phyloP scores from a whole-genome alignment of 1,284 basidiomycete genomes.

The Somion occarium region DNA sequence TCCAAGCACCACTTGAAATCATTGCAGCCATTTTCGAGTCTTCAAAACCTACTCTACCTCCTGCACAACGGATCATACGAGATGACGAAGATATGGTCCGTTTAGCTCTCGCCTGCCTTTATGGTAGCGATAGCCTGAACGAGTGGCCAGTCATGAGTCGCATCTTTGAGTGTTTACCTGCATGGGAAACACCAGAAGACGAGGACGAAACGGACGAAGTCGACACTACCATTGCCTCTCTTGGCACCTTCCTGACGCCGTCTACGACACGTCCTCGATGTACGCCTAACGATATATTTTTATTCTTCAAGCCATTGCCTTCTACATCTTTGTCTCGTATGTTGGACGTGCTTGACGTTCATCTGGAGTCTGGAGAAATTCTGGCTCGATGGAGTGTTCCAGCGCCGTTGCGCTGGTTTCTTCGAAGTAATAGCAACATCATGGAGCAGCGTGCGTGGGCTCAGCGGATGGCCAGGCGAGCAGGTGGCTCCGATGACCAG shows the following conservation, averaged over 20 bases:
- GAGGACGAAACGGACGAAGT: constrained; percentile 66
- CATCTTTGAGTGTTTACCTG: constrained; percentile 92
- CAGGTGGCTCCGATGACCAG: constrained; percentile 50
- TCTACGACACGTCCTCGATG: constrained; percentile 55
- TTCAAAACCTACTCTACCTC: constrained; percentile 81
- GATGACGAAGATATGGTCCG: constrained; percentile 81
- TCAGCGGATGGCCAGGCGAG: constrained; percentile 77
- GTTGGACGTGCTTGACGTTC: constrained; percentile 87
- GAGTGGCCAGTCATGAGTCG: constrained; percentile 82
- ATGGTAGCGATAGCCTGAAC: constrained; percentile 68
- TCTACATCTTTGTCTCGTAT: constrained; percentile 71
- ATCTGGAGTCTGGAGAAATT: constrained; percentile 91
- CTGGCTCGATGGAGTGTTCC: constrained; percentile 82
- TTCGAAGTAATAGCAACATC: constrained; percentile 67
- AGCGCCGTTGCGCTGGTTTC: constrained; percentile 78
- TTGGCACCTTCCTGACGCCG: constrained; percentile 76
- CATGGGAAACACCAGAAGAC: constrained; percentile 68
- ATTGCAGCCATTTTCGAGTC: constrained; percentile 79
- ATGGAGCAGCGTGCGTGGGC: constrained; percentile 81
- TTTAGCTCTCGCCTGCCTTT: constrained; percentile 84
- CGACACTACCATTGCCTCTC: constrained; percentile 74
- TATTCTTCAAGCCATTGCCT: constrained; percentile 80
- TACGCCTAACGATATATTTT: constrained; percentile 66
- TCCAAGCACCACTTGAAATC: constrained; percentile 61
- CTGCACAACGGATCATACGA: constrained; percentile 67